Evolutionary conservation across 2,329 filamentous ascomycete genomes (phyloP).

Genomic region (Elsinoe batatas): DNA sequence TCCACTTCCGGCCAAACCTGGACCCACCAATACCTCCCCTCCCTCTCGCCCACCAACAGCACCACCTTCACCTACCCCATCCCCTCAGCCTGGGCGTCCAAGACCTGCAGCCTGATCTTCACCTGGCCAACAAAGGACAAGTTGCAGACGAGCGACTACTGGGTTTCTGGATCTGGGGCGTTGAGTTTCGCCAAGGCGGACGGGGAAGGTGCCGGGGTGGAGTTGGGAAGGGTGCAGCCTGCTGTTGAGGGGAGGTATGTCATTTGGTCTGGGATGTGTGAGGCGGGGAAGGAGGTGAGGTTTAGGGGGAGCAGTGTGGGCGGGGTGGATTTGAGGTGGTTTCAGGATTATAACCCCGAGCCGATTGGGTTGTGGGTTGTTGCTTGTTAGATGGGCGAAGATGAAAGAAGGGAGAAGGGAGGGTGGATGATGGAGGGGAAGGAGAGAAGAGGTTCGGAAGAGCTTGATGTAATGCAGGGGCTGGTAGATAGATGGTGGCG

Average conservation of each 20-base stretch:
- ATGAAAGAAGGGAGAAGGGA: not conserved
- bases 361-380: constrained; percentile 11
- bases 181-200: constrained; percentile 21
- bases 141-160: constrained; percentile 28
- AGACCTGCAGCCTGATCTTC: constrained; percentile 40
- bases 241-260: not conserved
- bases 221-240: not conserved
- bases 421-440: not conserved
- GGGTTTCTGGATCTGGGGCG: constrained; percentile 28
- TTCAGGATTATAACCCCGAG: constrained; percentile 10
- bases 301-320: not conserved
- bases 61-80: constrained; percentile 41
- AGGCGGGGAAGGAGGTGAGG: constrained; percentile 2
- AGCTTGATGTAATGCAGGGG: not conserved
- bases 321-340: constrained; percentile 2
- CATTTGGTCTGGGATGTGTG: not conserved
- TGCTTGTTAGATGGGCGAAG: constrained; percentile 2
- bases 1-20: constrained; percentile 6
- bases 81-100: constrained; percentile 29
- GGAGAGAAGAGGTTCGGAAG: not conserved
- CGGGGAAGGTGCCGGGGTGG: not conserved
- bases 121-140: constrained; percentile 31
- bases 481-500: not conserved
- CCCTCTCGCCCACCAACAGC: constrained; percentile 29
- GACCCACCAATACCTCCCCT: constrained; percentile 26